Base-by-base conservation (phyloP, 495 filamentous ascomycete genomes). In the Bryoglossum gracile region DNA sequence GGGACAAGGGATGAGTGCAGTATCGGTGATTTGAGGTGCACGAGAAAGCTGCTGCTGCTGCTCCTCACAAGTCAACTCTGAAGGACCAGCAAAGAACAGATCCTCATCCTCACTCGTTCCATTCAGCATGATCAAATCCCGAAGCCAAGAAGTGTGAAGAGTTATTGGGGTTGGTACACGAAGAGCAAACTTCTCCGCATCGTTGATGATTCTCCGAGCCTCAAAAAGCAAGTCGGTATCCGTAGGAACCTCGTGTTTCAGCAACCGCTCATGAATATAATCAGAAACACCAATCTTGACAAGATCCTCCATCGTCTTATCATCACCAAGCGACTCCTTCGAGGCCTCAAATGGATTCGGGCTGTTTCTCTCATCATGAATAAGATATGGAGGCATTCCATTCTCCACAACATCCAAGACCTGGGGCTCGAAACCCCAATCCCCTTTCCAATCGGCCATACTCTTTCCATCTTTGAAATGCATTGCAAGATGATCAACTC, bases 361-460 rank as follows among this genome's bases (percentile, higher is more conserved):
- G 2, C 65, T 68, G 37, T 73, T 75, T 61, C 75, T 60, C 52
- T 78, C 74, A 55, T 77, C 68, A 56, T 78, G 73, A 62, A 78
- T 78, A 21, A 78, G 64, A 56, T 75, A 73, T 5, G 58, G 58
- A 18, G 82, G 83, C 50, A 85, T 82, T 26, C 77, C 79, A 61
- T 82, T 80, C 56, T 81, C 74, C 51, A 86, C 68, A 60, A 76
- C 67, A 48, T 73, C 70, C 56, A 78, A 67, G 14, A 81, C 71
- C 22, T 70, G 66, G 10, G 61, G 56, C 47, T 85, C 79, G 35
- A 87, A 78, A 61, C 83, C 83, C 82, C 83, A 86, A 60, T 81
- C 80, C 56, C 83, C 83, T 60, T 71, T 74, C 83, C 83, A 87
- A 56, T 83, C 76, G 24, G 67, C 71, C 82, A 87, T 87, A 50